Conservation (phyloP, 495 filamentous ascomycete species). For the Penicillium canariense region DNA sequence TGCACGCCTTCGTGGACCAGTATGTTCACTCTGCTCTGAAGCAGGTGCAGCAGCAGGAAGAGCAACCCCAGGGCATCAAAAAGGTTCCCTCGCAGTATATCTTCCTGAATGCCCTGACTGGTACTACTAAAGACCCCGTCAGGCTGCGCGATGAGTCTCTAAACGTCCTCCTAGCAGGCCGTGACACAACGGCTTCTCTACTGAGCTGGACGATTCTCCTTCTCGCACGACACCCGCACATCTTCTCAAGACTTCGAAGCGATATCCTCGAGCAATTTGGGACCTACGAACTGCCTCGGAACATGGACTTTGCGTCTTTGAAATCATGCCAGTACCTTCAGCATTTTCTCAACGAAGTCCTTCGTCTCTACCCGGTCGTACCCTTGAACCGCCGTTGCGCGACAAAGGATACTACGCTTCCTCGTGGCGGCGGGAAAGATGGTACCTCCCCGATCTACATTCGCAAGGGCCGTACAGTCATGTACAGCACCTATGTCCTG, state of each 20-base stretch:
- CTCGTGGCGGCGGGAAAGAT: constrained; percentile 42
- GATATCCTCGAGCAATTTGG: too few species aligned
- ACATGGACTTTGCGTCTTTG: too few species aligned
- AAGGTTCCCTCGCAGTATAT: constrained; percentile 13
- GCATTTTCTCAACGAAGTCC: too few species aligned
- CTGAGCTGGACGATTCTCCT: constrained; percentile 38
- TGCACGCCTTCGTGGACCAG: constrained; percentile 1
- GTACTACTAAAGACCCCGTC: constrained; percentile 13
- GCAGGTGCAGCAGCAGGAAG: too few species aligned
- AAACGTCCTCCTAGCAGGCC: constrained; percentile 56
- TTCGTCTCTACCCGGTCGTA: constrained; percentile 52
- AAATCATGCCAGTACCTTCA: too few species aligned
- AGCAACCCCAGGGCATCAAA: too few species aligned
- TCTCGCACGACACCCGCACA: background rate
- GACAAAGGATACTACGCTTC: constrained; percentile 44
- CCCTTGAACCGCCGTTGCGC: constrained; percentile 49
- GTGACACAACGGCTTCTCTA: constrained; percentile 59
- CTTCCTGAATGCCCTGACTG: constrained; percentile 17
- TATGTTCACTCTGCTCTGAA: constrained; percentile 11
- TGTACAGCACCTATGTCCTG: constrained; percentile 47
- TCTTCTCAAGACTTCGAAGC: too few species aligned
- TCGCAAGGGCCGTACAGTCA: constrained; percentile 38
- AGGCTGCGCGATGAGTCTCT: constrained; percentile 13
- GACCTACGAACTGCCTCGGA: too few species aligned
- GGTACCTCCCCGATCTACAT: constrained; percentile 39